phyloP scores from a whole-genome alignment of 495 filamentous ascomycete genomes.

The Choiromyces venosus region DNA sequence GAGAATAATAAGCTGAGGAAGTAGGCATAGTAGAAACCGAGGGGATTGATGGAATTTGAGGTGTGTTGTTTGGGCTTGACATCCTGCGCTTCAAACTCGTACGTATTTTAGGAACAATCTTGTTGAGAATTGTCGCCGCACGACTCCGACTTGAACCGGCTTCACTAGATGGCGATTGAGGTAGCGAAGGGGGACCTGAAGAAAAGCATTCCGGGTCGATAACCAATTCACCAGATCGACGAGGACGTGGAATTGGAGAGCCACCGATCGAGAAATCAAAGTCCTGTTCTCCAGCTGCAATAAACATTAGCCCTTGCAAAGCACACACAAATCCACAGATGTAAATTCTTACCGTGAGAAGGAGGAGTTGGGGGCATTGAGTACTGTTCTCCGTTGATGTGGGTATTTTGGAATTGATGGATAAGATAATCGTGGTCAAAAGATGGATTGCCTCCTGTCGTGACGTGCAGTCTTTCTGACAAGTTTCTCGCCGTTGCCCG shows the following conservation, averaged over 20 bases:
- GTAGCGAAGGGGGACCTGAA: constrained; percentile 31
- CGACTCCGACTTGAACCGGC: constrained; percentile 20
- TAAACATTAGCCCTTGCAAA: constrained; percentile 14
- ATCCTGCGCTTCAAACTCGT: constrained; percentile 38
- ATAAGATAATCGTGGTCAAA: constrained; percentile 24
- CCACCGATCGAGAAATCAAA: constrained; percentile 23
- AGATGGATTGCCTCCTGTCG: constrained; percentile 20
- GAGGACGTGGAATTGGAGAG: constrained; percentile 27
- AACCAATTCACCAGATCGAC: constrained; percentile 28
- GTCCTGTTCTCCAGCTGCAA: constrained; percentile 34
- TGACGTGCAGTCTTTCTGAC: constrained; percentile 29
- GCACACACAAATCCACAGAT: constrained; percentile 12
- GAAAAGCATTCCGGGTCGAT: constrained; percentile 42
- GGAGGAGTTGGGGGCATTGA: constrained; percentile 41
- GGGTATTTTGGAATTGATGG: constrained; percentile 27
- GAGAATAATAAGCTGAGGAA: constrained; percentile 12
- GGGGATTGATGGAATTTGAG: constrained; percentile 31
- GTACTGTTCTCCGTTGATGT: not conserved
- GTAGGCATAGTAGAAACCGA: constrained; percentile 31
- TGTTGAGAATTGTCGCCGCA: constrained; percentile 37
- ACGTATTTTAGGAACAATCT: constrained; percentile 37
- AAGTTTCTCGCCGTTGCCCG: constrained; percentile 31
- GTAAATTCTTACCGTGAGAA: constrained; percentile 35
- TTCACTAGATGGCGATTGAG: constrained; percentile 40
- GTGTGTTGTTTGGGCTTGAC: constrained; percentile 30